Evolutionary conservation across 805 yeast genomes (phyloP), one percentile per base, ranked within the genome.

Genomic region (Saccharomycopsis synnaedendra): DNA sequence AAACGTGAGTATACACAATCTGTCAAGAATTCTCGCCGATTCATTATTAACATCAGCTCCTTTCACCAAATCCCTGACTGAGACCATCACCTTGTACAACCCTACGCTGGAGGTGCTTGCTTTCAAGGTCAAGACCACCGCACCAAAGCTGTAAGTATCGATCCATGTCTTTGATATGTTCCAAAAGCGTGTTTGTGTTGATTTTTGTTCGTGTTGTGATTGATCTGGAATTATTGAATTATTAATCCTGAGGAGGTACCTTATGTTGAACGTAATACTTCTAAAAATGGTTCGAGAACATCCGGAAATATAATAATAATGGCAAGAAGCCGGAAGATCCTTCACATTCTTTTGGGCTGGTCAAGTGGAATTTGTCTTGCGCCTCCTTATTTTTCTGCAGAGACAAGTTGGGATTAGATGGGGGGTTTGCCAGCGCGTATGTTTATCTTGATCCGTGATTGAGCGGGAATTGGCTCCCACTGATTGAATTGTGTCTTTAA

Each of bases 111-210:
- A 80, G 41, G 37, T 39, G 38, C 66, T 77, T 58, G 96, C 96
- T 32, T 93, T 87, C 74, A 93, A 93, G 70, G 97, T 93, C 61
- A 93, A 90, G 69, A 90, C 98, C 42, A 93, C 98, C 5, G 97
- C 97, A 6, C 98, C 98, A 52, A 89, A 86, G 65, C 71, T 86
- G 65, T 82, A 56, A 6, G 66, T 56, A 32, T 19, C 8, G 33
- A 6, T 41, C n/a, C 31, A 7, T 9, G 8, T n/a, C 31, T 5
- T 11, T 28, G 32, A 9, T 40, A 2, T 40, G 34, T n/a, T 28
- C 3, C 8, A 40, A 29, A 1, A 28, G 19, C 11, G 28, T 32
- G n/a, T 5, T 8, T 19, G 31, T 5, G n/a, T n/a, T 39, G 11
- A n/a, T 7, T 9, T 9, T 9, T 29, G 10, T 29, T 10, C 10